Evolutionary conservation across 305 asterid genomes (phyloP), one percentile per base, ranked within the genome.

Genomic region (Stenogyne calaminthoides): DNA sequence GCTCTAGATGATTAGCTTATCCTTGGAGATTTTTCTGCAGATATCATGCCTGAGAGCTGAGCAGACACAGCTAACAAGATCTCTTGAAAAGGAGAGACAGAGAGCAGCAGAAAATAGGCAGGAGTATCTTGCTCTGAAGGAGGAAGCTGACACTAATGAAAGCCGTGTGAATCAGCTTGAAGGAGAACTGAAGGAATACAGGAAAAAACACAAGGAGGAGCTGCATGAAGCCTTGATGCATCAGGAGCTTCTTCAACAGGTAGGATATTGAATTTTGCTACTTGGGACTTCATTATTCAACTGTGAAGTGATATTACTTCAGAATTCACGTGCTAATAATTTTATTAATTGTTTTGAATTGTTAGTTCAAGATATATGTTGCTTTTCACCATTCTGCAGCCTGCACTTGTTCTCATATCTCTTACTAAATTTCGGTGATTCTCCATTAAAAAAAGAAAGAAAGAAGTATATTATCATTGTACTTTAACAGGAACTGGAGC

Each of bases 41-140:
- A 89, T 91, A 81, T 91, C 97, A 64, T 93, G 98, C 81, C 96
- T 91, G 61, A 88, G 98, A 82, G 89, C 98, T 15, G 98, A 93
- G 87, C 98, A 93, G 87, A 91, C 96, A 22, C 98, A 93, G 80
- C 73, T 91, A 67, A 78, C 91, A 59, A 88, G 85, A 80, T 91
- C 98, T 76, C 96, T 91, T 65, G 98, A 91, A 73, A 89, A 89
- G 85, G 96, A 91, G 84, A 88, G 96, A 79, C 96, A 93, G 74
- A 87, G 88, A 77, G 97, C 98, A 40, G 87, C 89, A 39, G 97
- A 93, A 80, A 79, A 86, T 80, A 87, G 96, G 90, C 98, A 91
- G 80, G 98, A 93, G 73, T 93, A 85, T 82, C 93, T 93, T 73
- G 93, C 98, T 85, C 67, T 89, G 73, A 93, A 91, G 88, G 98